Percentiles rank a stretch among this genome's conserved stretches.
These are phyloP conservation scores for Aechmea fasciata DNA, from an alignment of 176 grass and related monocot genomes.

Conservation along the genomic window DNA sequence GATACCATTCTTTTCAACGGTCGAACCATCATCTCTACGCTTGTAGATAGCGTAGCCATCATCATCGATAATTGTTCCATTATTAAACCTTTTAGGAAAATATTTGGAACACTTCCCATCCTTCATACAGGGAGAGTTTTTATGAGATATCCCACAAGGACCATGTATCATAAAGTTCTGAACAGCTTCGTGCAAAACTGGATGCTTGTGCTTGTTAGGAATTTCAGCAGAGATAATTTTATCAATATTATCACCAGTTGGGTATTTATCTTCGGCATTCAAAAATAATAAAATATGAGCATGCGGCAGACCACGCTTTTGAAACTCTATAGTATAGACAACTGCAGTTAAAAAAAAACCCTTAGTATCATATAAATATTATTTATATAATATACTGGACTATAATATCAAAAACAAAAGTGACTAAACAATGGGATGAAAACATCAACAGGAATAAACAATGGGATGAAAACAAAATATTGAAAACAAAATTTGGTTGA, in stretches of 20 bases:
- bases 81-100: slow-evolving; percentile 1
- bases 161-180: slow-evolving; percentile 13
- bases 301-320: slow-evolving; percentile 24
- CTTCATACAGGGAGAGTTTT: slow-evolving; percentile 10
- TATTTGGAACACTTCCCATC: not conserved
- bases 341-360: not conserved
- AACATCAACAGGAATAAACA: not conserved
- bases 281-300: slow-evolving; percentile 13
- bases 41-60: slow-evolving; percentile 22
- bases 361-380: slow-evolving; percentile 3
- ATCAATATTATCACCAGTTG: slow-evolving; percentile 1
- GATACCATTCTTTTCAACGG: slow-evolving; percentile 20
- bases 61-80: slow-evolving; percentile 10
- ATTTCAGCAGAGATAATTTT: slow-evolving; percentile 17
- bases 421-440: not conserved
- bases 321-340: slow-evolving; percentile 11
- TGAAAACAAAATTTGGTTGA: slow-evolving; percentile 1
- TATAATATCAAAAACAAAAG: not conserved
- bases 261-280: not conserved
- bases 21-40: slow-evolving; percentile 2
- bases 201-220: not conserved
- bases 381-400: not conserved
- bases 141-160: not conserved
- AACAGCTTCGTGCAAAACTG: not conserved
- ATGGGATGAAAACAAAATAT: not conserved